phyloP scores from a whole-genome alignment of 352 stramenopile genomes.

The Stephanocyclus meneghinianus region DNA sequence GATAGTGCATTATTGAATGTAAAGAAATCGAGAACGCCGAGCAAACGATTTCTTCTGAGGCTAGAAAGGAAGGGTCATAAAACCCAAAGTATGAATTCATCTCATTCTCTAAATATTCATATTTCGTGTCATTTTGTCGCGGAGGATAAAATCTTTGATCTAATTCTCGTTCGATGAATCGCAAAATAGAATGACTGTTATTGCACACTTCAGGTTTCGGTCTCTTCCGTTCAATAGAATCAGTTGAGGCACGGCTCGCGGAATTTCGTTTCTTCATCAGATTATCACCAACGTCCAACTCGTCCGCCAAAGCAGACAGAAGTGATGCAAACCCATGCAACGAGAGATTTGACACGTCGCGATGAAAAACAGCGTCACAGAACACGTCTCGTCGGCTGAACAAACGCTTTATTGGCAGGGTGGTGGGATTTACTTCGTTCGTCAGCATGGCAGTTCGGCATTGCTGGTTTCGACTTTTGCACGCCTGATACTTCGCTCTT shows the following conservation, averaged over 20 bases:
- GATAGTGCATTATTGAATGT: slow-evolving; percentile 42
- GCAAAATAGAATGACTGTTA: slow-evolving; percentile 51
- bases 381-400: slow-evolving; percentile 8
- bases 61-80: slow-evolving; percentile 29
- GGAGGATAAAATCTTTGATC: slow-evolving; percentile 21
- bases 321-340: slow-evolving; percentile 27
- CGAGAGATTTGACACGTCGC: slow-evolving; percentile 15
- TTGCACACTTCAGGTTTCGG: slow-evolving; percentile 8
- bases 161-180: slow-evolving; percentile 37
- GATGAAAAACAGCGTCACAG: background rate
- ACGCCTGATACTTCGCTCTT: too few relatives aligned
- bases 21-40: slow-evolving; percentile 46
- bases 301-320: slow-evolving; percentile 26
- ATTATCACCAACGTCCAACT: background rate
- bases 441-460: background rate
- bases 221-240: slow-evolving; percentile 19
- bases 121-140: slow-evolving; percentile 1
- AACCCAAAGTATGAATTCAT: slow-evolving; percentile 40
- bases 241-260: background rate
- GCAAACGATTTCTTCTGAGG: slow-evolving; percentile 38
- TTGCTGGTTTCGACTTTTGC: background rate
- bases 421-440: background rate
- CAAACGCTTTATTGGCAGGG: slow-evolving; percentile 4
- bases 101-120: slow-evolving; percentile 26
- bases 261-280: background rate